Base-by-base conservation (phyloP, 2,329 filamentous ascomycete genomes). In the Didymella exigua region DNA sequence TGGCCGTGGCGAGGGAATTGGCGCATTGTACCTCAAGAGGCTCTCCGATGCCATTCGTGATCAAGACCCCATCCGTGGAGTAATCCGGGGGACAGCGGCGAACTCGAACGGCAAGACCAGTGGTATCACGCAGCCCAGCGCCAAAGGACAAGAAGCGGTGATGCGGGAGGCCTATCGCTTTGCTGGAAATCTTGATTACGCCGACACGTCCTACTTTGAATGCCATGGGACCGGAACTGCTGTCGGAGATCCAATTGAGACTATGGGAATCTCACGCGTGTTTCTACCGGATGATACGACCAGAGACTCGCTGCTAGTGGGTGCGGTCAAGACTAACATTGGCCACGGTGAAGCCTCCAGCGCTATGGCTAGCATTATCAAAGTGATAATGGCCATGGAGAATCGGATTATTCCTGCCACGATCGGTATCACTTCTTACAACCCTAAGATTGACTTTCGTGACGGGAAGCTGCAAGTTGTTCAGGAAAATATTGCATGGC, bases 191-290 rank as follows among this genome's bases (percentile, higher is more conserved):
- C 29, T 31, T 14, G 29, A 31, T 14, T 31, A 7, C 13, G 29
- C 29, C 29, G 13, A 14, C 13, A 31, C 29, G 4, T 31, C 29
- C 13, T 68, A 62, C 21, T 61, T 76, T 4, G 76, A 78, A 55
- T 69, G 68, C 2, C 76, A 78, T 50, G 63, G 61, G 4, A 67
- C 67, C 4, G 84, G 84, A 2, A 86, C 84, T 0, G 76, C 79
- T 34, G 82, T 79, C 2, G 83, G 84, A 3, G 66, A 70, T 37
- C 61, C 63, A 0, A 55, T 67, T 4, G 70, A 73, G 38, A 59
- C 54, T 0, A 27, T 21, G 23, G 61, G 59, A 6, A 55, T 60
- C 27, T 55, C 18, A 33, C 38, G 5, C n/a, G 62, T 57, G 2
- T 62, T 65, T 31, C 36, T 38, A 13, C 18, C 23, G 5, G 26